A percentile compares a stretch with the other conserved stretches of the same genome.
Conservation (phyloP, 2,329 filamentous ascomycete species). For the Juglanconis sp. region DNA sequence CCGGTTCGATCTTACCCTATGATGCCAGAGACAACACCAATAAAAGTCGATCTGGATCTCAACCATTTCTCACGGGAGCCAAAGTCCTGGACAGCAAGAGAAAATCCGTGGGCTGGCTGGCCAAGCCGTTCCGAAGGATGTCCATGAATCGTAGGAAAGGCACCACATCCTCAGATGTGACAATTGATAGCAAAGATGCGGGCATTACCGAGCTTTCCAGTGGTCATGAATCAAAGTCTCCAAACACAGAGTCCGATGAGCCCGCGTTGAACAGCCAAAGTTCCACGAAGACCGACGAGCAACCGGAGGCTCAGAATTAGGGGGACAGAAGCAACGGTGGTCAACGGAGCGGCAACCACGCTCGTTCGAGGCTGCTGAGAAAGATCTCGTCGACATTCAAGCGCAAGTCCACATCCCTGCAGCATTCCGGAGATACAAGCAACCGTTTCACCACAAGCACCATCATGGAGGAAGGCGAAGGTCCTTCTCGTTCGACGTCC, state of each 20-base stretch:
- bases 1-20: background rate
- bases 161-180: too few species aligned
- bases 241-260: background rate
- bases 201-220: background rate
- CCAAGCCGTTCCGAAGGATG: background rate
- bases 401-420: background rate
- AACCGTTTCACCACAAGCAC: background rate
- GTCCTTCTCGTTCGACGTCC: background rate
- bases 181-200: background rate
- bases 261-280: background rate
- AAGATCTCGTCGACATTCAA: constrained; percentile 9
- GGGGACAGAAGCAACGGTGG: background rate
- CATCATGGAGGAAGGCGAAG: background rate
- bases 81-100: background rate
- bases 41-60: background rate
- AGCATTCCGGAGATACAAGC: background rate
- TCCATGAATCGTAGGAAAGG: background rate
- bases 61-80: background rate
- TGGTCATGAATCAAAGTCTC: background rate
- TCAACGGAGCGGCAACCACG: background rate
- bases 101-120: background rate
- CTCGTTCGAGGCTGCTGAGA: background rate
- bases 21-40: background rate
- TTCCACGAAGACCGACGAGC: background rate
- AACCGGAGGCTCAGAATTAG: background rate